Evolutionary conservation across 2,329 filamentous ascomycete species (phyloP), one percentile per base, ranked within the genome.

Genomic region (Stagonosporopsis cucurbitacearum): DNA sequence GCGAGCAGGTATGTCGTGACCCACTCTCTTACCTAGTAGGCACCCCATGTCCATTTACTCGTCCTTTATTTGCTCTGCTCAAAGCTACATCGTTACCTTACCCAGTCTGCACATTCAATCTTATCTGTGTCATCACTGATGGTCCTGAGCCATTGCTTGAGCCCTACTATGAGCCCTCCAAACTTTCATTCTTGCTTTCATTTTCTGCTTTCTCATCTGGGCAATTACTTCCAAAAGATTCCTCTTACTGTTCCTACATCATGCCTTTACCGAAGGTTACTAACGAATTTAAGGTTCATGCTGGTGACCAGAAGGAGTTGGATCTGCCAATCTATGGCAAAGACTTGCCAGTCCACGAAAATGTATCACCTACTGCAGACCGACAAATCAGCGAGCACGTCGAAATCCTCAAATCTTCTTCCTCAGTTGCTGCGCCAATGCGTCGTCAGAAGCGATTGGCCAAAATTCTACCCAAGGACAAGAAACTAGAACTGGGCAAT

Each of bases 401-500:
- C 20, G 69, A 65, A 43, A 56, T 66, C 6, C 53, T 68, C 41
- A 73, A 67, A 15, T 78, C 77, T 8, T 78, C 77, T 2, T 67
- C 69, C 2, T 58, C 67, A 19, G 74, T 73, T 0, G 76, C 73
- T 25, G 79, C 79, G 39, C 74, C 78, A 2, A 72, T 75, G 65
- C 77, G 70, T 57, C 76, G 75, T 41, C 73, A 66, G 41, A 63
- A 59, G 43, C 72, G 74, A 60, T 63, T 60, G 20, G 67, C 68
- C 32, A 82, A 80, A 56, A 48, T 69, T 3, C 64, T 88, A 11
- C 68, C 70, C 0, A 62, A 78, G 2, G 87, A 89, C 60, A 61
- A 69, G 8, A 73, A 66, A 2, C 81, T 80, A 12, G 81, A 84
- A 57, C 72, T 89, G 22, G 79, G 79, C 54, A 88, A 86, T 63